phyloP scores from a whole-genome alignment of 352 stramenopile genomes.

The Pythium biforme region DNA sequence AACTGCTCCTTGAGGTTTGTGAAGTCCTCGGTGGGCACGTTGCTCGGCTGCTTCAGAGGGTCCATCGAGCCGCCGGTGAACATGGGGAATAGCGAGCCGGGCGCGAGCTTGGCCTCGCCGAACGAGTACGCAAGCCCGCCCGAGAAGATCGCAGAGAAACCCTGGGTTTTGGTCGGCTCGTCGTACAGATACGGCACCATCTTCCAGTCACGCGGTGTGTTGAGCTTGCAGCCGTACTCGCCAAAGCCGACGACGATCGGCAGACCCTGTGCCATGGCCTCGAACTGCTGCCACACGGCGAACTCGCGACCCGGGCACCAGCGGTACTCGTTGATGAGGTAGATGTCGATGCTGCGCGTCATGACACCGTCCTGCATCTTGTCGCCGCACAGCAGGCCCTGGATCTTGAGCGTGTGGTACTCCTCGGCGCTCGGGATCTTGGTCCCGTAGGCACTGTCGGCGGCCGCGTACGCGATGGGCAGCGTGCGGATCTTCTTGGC shows the following conservation, averaged over 20 bases:
- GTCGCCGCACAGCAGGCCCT: slow-evolving; percentile 83
- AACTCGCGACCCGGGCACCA: slow-evolving; percentile 82
- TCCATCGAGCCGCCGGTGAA: slow-evolving; percentile 74
- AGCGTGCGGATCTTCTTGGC: slow-evolving; percentile 80
- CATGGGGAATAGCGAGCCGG: slow-evolving; percentile 78
- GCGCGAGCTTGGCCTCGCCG: slow-evolving; percentile 75
- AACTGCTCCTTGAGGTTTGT: slow-evolving; percentile 76
- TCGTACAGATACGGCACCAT: slow-evolving; percentile 87
- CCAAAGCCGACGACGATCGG: slow-evolving; percentile 84
- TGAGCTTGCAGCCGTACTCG: slow-evolving; percentile 82
- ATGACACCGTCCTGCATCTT: slow-evolving; percentile 83
- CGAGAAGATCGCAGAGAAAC: slow-evolving; percentile 76
- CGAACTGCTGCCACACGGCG: slow-evolving; percentile 72
- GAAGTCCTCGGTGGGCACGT: slow-evolving; percentile 58
- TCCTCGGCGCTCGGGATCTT: slow-evolving; percentile 72
- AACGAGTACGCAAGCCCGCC: slow-evolving; percentile 86
- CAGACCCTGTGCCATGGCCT: slow-evolving; percentile 75
- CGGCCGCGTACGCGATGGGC: slow-evolving; percentile 78
- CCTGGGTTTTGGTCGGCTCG: slow-evolving; percentile 57
- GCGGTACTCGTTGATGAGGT: slow-evolving; percentile 89
- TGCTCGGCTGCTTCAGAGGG: slow-evolving; percentile 61
- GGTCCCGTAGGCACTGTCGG: slow-evolving; percentile 68
- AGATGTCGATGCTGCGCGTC: slow-evolving; percentile 83
- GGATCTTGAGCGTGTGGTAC: slow-evolving; percentile 83
- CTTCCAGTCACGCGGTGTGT: slow-evolving; percentile 56